phyloP scores from a whole-genome alignment of 345 rosid genomes.

The Balakata baccata region DNA sequence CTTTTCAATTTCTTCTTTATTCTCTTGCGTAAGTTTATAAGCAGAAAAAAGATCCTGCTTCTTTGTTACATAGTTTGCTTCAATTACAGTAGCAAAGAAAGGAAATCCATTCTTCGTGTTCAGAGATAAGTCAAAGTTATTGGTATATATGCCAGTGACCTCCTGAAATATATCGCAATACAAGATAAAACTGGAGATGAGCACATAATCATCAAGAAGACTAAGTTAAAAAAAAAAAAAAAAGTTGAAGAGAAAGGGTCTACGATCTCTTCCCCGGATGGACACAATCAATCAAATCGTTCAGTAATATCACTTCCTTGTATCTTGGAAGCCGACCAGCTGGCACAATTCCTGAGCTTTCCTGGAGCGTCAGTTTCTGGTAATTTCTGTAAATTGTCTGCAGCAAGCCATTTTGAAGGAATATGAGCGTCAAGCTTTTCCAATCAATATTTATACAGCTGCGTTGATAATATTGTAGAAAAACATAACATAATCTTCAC shows the following conservation, averaged over 20 bases:
- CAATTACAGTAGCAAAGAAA: slow-evolving; percentile 92
- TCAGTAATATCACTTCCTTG: slow-evolving; percentile 92
- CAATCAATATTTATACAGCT: background rate
- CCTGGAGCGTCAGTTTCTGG: slow-evolving; percentile 96
- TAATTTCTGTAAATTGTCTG: slow-evolving; percentile 96
- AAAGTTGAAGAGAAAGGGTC: slow-evolving; percentile 17
- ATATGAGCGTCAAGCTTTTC: background rate
- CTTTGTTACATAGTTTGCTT: slow-evolving; percentile 86
- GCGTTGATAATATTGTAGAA: background rate
- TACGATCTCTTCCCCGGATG: slow-evolving; percentile 97
- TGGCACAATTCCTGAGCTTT: slow-evolving; percentile 98
- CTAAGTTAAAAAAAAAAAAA: background rate
- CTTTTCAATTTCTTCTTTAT: slow-evolving; percentile 83
- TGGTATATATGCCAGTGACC: slow-evolving; percentile 89
- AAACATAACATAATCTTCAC: too few relatives aligned
- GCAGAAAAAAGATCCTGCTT: slow-evolving; percentile 97
- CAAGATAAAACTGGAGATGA: slow-evolving; percentile 4
- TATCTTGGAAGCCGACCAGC: slow-evolving; percentile 98
- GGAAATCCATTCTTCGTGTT: slow-evolving; percentile 98
- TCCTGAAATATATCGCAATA: slow-evolving; percentile 51
- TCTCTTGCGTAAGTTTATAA: slow-evolving; percentile 94
- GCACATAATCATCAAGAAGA: slow-evolving; percentile 5
- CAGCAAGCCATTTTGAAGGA: slow-evolving; percentile 20
- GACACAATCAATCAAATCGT: slow-evolving; percentile 95
- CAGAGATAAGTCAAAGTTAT: slow-evolving; percentile 87